Evolutionary conservation across 2,329 filamentous ascomycete genomes (phyloP).

Genomic region (Thelonectria discophora): DNA sequence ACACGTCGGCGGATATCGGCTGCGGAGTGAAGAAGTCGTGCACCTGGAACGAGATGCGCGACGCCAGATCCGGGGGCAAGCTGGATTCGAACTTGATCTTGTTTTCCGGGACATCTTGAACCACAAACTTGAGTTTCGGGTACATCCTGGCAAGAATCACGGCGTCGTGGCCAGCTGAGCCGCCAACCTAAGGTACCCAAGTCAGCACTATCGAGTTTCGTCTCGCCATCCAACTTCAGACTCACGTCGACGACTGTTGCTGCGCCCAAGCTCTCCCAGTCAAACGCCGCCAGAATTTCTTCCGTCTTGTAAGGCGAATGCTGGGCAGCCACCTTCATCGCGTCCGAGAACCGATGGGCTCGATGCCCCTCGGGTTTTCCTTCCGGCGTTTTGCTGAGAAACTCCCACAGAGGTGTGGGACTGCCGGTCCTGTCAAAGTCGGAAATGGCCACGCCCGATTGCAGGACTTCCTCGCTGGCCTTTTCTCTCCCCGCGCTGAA

Average conservation of each 20-base stretch:
- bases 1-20: slow-evolving; percentile 55
- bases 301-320: neutral
- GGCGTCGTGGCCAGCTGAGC: slow-evolving; percentile 39
- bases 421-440: slow-evolving; percentile 23
- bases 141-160: slow-evolving; percentile 36
- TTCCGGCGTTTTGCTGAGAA: slow-evolving; percentile 18
- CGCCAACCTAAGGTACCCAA: slow-evolving; percentile 35
- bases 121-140: slow-evolving; percentile 51
- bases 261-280: neutral
- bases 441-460: slow-evolving; percentile 38
- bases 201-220: neutral
- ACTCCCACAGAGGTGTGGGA: slow-evolving; percentile 25
- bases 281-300: neutral
- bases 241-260: neutral
- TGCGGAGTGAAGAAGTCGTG: slow-evolving; percentile 54
- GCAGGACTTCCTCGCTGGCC: slow-evolving; percentile 43
- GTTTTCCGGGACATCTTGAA: slow-evolving; percentile 58
- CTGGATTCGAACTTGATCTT: slow-evolving; percentile 31
- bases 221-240: neutral
- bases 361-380: slow-evolving; percentile 29
- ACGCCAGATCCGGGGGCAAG: neutral
- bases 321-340: neutral
- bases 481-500: slow-evolving; percentile 43
- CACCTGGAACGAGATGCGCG: slow-evolving; percentile 47
- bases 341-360: slow-evolving; percentile 2